Evolutionary conservation across 2,329 filamentous ascomycete genomes (phyloP).

Genomic region (Mycosphaerella sp.): DNA sequence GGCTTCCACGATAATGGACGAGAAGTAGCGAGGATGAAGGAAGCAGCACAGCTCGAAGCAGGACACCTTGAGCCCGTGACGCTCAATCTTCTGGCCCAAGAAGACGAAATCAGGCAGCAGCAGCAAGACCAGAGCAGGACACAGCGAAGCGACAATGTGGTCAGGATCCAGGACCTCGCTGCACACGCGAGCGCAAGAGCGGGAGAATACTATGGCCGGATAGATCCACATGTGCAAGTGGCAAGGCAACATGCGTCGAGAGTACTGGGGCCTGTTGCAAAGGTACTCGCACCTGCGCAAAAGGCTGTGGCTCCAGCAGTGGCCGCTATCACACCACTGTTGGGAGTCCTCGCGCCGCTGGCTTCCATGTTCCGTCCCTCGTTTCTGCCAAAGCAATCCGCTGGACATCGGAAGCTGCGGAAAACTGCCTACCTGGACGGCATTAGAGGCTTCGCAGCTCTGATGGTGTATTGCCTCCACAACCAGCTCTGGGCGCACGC

Average conservation of each 20-base stretch:
- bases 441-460: constrained; percentile 59
- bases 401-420: constrained; percentile 31
- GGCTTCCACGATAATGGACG: constrained; percentile 16
- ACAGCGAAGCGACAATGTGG: constrained; percentile 2
- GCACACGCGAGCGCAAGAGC: constrained; percentile 6
- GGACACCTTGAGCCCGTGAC: constrained; percentile 19
- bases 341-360: constrained; percentile 16
- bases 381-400: constrained; percentile 16
- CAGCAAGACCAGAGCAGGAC: constrained; percentile 11
- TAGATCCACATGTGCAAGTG: constrained; percentile 8
- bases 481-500: constrained; percentile 52
- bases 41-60: constrained; percentile 21
- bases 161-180: constrained; percentile 7
- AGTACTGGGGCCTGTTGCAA: constrained; percentile 8
- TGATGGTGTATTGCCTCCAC: constrained; percentile 60
- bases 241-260: constrained; percentile 4
- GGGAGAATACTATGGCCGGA: constrained; percentile 7
- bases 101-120: constrained; percentile 17
- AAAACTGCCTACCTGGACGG: constrained; percentile 60
- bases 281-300: constrained; percentile 8
- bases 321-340: constrained; percentile 10
- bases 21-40: constrained; percentile 15
- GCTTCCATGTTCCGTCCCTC: constrained; percentile 17
- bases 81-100: constrained; percentile 20
- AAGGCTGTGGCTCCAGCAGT: constrained; percentile 15